Evolutionary conservation across 441 rosid species (phyloP).

Genomic region (Brassica hybrid): DNA sequence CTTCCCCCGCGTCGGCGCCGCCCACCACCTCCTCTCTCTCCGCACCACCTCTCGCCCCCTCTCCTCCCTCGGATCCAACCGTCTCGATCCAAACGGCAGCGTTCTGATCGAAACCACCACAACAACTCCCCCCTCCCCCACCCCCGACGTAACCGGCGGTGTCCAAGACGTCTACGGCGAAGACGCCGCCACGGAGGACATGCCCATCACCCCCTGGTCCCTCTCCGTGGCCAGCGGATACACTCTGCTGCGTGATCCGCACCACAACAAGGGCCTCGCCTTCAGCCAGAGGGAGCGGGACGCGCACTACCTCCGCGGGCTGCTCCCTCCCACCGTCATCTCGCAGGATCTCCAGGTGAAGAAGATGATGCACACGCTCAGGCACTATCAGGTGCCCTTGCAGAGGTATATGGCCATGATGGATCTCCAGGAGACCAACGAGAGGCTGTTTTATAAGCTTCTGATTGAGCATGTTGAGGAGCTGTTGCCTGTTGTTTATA

Average conservation of each 20-base stretch:
- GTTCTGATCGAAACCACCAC: constrained; percentile 1
- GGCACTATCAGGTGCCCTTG: background rate
- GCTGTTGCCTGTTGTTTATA: background rate
- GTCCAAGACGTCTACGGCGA: background rate
- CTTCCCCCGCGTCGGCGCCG: background rate
- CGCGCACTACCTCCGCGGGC: background rate
- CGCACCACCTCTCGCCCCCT: background rate
- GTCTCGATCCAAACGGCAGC: constrained; percentile 1
- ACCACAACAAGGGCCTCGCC: background rate
- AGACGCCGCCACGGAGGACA: background rate
- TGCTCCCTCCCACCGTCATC: background rate
- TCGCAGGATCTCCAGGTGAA: background rate
- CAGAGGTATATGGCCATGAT: background rate
- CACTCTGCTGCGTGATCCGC: background rate
- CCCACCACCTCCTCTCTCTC: background rate
- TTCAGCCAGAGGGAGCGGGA: constrained; percentile 1
- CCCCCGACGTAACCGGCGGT: background rate
- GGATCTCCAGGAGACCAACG: background rate
- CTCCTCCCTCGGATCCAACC: background rate
- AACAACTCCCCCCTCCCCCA: background rate
- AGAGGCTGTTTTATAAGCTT: constrained; percentile 5
- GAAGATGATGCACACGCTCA: background rate
- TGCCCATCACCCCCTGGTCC: background rate
- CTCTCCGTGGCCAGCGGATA: background rate
- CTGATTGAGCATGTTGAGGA: background rate